A percentile compares a stretch with the other conserved stretches of the same genome.
phyloP scores from a whole-genome alignment of 2,329 filamentous ascomycete genomes.

The Fusarium udum region DNA sequence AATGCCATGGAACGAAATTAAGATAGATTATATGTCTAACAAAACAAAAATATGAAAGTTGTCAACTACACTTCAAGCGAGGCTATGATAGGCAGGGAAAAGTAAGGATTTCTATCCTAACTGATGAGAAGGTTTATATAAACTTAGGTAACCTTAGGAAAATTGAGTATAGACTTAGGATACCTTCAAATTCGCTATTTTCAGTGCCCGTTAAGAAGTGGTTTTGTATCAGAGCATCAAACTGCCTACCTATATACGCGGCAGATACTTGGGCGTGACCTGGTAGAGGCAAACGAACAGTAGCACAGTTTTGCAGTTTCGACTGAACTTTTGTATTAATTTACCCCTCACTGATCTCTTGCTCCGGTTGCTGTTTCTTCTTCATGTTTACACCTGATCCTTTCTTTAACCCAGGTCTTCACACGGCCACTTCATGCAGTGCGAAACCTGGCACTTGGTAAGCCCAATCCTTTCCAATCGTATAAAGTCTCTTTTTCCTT shows the following conservation, averaged over 20 bases:
- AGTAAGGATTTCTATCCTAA: too few relatives aligned
- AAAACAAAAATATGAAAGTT: background rate
- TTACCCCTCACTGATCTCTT: background rate
- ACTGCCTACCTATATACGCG: background rate
- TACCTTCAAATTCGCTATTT: background rate
- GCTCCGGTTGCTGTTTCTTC: background rate
- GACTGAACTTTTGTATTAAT: background rate
- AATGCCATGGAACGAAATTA: background rate
- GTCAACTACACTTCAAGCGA: background rate
- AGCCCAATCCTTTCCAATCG: background rate
- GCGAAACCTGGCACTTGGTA: background rate
- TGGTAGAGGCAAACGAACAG: background rate
- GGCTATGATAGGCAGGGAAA: background rate
- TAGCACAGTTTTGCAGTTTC: background rate
- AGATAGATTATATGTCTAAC: background rate
- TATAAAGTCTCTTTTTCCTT: background rate
- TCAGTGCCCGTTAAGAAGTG: background rate
- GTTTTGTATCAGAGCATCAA: background rate
- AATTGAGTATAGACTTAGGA: background rate
- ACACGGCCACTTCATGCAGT: background rate
- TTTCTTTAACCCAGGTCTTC: too few relatives aligned
- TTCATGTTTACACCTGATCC: background rate
- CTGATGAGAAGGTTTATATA: background rate
- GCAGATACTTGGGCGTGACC: background rate
- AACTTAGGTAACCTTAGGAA: background rate